These are phyloP conservation scores for Pontederia paniculata DNA, from an alignment of 176 grass and related monocot species.

Conservation along the genomic window DNA sequence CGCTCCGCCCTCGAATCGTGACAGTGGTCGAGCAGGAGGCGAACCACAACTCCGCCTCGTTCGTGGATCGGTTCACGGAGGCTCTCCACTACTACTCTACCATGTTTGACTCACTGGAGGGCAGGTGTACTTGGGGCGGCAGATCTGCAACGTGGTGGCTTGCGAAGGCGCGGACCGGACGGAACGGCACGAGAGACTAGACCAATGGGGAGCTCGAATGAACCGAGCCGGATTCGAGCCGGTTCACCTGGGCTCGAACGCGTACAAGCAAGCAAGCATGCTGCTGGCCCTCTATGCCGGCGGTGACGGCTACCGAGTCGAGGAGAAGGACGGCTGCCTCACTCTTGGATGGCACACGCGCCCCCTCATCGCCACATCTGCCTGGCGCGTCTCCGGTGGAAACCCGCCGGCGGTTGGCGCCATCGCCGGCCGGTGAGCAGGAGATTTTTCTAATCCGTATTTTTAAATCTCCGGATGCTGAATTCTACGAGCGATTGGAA, in stretches of 20 bases:
- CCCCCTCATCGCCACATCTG: conserved; percentile 23
- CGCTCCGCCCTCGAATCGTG: conserved; percentile 19
- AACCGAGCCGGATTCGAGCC: conserved; percentile 9
- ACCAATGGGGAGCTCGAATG: conserved; percentile 25
- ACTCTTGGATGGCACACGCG: conserved; percentile 20
- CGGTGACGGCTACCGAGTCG: neutral
- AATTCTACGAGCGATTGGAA: too few species aligned
- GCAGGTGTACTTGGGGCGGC: conserved; percentile 21
- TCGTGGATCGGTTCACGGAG: conserved; percentile 25
- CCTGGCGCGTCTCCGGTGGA: conserved; percentile 14
- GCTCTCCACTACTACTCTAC: conserved; percentile 29
- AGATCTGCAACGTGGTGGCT: conserved; percentile 24
- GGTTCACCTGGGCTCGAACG: conserved; percentile 22
- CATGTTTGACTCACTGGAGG: conserved; percentile 16
- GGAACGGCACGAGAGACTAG: conserved; percentile 32
- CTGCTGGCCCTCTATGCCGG: conserved; percentile 1
- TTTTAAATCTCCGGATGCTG: too few species aligned
- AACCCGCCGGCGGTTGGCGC: too few species aligned
- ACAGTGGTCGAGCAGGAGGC: conserved; percentile 31
- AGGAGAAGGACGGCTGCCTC: conserved; percentile 9
- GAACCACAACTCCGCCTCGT: conserved; percentile 21
- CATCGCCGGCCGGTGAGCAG: too few species aligned
- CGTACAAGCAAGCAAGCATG: conserved; percentile 3
- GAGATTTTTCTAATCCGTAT: too few species aligned
- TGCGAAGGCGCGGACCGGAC: conserved; percentile 2